phyloP scores from a whole-genome alignment of 306 rosid genomes.

The Quercus alba region DNA sequence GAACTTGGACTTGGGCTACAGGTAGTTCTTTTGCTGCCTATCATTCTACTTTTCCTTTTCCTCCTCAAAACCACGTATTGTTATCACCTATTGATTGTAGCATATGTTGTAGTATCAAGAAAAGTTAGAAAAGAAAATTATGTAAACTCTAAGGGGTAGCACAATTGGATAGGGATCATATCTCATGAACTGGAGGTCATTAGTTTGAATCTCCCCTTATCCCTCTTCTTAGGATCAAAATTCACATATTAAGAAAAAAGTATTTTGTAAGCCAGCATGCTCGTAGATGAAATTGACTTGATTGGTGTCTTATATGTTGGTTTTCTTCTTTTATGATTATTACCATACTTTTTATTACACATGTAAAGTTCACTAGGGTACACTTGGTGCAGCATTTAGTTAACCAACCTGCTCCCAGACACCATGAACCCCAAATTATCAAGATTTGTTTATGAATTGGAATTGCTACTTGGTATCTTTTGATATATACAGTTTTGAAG shows the following conservation, averaged over 20 bases:
- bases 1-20: constrained; percentile 98
- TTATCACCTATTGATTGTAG: background rate
- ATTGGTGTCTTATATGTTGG: background rate
- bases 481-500: constrained; percentile 6
- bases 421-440: constrained; percentile 6
- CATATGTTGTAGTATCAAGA: too few relatives aligned
- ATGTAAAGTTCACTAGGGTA: background rate
- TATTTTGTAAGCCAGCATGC: background rate
- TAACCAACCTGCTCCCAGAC: background rate
- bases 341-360: background rate
- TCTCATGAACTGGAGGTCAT: too few relatives aligned
- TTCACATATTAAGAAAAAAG: background rate
- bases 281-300: background rate
- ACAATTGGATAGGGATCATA: too few relatives aligned
- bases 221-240: too few relatives aligned
- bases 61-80: background rate
- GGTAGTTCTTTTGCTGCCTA: constrained; percentile 37
- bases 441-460: background rate
- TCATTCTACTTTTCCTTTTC: constrained; percentile 17
- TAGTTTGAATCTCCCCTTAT: too few relatives aligned
- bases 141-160: too few relatives aligned
- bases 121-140: too few relatives aligned
- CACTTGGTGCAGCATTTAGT: background rate
- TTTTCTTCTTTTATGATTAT: background rate
- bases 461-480: constrained; percentile 9